These are phyloP conservation scores for Dothideomycetes sp. DNA, from an alignment of 2,329 filamentous ascomycete genomes.

Conservation along the genomic window DNA sequence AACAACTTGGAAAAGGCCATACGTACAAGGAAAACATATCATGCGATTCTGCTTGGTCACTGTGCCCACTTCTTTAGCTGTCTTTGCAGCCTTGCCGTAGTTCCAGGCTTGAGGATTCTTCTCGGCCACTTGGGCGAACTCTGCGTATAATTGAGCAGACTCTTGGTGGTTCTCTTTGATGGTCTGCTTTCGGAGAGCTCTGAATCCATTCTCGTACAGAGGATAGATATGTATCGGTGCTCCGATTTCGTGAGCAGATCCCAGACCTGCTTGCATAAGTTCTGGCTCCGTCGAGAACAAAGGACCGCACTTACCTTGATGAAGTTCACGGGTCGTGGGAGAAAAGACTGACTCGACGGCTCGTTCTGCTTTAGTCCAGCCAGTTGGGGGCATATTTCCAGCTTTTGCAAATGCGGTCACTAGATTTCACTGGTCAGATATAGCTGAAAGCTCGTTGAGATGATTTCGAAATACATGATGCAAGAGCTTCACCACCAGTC, in stretches of 20 bases:
- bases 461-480: slow-evolving; percentile 41
- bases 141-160: slow-evolving; percentile 48
- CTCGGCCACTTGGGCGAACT: slow-evolving; percentile 48
- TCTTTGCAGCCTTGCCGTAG: slow-evolving; percentile 35
- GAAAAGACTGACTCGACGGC: slow-evolving; percentile 38
- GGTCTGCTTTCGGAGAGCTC: slow-evolving; percentile 45
- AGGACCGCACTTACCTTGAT: slow-evolving; percentile 2
- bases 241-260: slow-evolving; percentile 47
- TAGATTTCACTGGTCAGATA: slow-evolving; percentile 26
- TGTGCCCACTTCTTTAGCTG: slow-evolving; percentile 41
- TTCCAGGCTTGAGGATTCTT: slow-evolving; percentile 47
- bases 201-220: slow-evolving; percentile 53
- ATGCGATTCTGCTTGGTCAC: slow-evolving; percentile 50
- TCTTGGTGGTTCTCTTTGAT: slow-evolving; percentile 46
- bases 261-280: slow-evolving; percentile 36
- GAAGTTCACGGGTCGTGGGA: slow-evolving; percentile 36
- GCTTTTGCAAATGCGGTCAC: slow-evolving; percentile 42
- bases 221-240: slow-evolving; percentile 58
- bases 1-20: too few relatives aligned
- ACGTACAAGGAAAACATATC: slow-evolving; percentile 56
- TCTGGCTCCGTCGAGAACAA: too few relatives aligned
- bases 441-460: neutral
- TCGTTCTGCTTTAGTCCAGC: slow-evolving; percentile 44
- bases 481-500: slow-evolving; percentile 54
- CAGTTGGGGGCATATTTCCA: slow-evolving; percentile 44